A percentile compares a stretch with the other conserved stretches of the same genome.
These are phyloP conservation scores for Aspergillus affinis DNA, from an alignment of 495 filamentous ascomycete species.

Conservation along the genomic window DNA sequence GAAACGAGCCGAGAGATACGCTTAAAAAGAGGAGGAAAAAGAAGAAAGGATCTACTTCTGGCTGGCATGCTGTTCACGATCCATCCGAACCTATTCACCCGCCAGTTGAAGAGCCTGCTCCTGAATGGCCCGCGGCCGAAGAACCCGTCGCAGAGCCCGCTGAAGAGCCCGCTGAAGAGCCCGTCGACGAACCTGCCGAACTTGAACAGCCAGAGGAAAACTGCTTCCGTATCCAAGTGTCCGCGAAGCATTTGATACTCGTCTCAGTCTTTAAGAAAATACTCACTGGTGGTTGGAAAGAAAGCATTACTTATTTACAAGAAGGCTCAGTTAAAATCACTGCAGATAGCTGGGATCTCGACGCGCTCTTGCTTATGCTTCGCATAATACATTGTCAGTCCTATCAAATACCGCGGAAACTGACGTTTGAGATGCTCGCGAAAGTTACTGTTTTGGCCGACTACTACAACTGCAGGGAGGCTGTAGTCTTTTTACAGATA, in stretches of 20 bases:
- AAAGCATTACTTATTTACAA: slow-evolving; percentile 25
- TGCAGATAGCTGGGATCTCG: slow-evolving; percentile 36
- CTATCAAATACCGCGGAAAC: slow-evolving; percentile 35
- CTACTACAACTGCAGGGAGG: slow-evolving; percentile 37
- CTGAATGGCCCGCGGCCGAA: background rate
- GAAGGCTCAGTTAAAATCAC: slow-evolving; percentile 43
- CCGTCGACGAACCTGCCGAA: too few species aligned
- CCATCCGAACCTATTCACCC: background rate
- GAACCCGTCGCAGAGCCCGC: background rate
- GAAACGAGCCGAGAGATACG: background rate
- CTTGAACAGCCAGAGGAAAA: slow-evolving; percentile 6
- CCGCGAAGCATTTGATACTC: slow-evolving; percentile 50
- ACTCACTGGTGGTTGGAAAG: slow-evolving; percentile 32
- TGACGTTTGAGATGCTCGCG: slow-evolving; percentile 47
- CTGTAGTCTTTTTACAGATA: slow-evolving; percentile 1
- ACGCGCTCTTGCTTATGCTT: slow-evolving; percentile 48
- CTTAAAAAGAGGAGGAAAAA: background rate
- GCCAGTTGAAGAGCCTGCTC: background rate
- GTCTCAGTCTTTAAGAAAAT: slow-evolving; percentile 43
- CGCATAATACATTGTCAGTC: slow-evolving; percentile 51
- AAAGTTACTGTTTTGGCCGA: slow-evolving; percentile 52
- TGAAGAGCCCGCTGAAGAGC: background rate
- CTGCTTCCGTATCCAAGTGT: slow-evolving; percentile 37
- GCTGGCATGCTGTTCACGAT: slow-evolving; percentile 1
- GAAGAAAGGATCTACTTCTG: background rate